Evolutionary conservation across 225 moss, liverwort and hornwort species (phyloP).

Genomic region (Antitrichia curtipendula): DNA sequence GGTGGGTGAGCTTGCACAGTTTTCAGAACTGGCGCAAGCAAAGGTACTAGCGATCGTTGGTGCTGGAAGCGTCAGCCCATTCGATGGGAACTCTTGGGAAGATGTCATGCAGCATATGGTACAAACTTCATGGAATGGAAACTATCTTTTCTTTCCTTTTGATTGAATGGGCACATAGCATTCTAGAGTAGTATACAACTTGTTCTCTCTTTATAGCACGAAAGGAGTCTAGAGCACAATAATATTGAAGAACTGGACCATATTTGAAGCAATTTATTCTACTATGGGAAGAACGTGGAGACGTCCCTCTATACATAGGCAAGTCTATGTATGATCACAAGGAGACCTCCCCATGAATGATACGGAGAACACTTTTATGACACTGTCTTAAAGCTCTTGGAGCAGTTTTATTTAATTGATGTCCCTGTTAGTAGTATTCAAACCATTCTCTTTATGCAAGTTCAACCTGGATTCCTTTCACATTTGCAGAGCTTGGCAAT

Average conservation of each 20-base stretch:
- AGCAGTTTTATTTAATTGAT: background rate
- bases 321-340: background rate
- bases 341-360: background rate
- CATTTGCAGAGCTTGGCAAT: background rate
- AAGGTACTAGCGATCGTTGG: slow-evolving; percentile 60
- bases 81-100: slow-evolving; percentile 62
- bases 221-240: background rate
- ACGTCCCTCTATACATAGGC: background rate
- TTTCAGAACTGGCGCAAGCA: slow-evolving; percentile 45
- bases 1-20: slow-evolving; percentile 5
- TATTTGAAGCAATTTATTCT: background rate
- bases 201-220: background rate
- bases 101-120: slow-evolving; percentile 84
- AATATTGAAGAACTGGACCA: background rate
- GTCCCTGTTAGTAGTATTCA: background rate
- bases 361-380: background rate
- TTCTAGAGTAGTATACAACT: background rate
- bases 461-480: background rate
- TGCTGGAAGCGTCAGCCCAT: slow-evolving; percentile 54
- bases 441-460: background rate
- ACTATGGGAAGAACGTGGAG: background rate
- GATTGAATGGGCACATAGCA: background rate
- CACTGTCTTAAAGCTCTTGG: background rate
- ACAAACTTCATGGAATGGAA: background rate
- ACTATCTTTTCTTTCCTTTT: background rate